Conservation (phyloP, 2,329 filamentous ascomycete species). For the Chrysoporthe puriensis region DNA sequence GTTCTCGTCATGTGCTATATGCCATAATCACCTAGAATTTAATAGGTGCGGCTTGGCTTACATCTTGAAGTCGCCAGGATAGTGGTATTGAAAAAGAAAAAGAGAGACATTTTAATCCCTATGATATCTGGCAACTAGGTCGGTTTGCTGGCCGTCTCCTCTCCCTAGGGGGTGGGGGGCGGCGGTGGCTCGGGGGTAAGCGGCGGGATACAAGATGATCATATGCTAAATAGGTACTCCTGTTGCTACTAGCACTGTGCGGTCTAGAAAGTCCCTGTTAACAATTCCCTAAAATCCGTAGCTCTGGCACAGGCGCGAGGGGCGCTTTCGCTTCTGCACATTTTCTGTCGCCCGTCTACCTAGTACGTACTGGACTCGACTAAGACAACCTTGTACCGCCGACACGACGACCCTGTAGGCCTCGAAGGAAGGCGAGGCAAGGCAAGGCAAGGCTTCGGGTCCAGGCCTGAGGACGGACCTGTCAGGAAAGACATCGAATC, state of each 20-base stretch:
- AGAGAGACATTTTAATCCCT: too few relatives aligned
- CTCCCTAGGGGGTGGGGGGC: too few relatives aligned
- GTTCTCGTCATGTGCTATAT: too few relatives aligned
- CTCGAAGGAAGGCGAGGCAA: neutral
- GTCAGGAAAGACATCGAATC: neutral
- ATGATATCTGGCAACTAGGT: too few relatives aligned
- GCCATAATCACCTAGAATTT: too few relatives aligned
- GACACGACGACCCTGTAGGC: neutral
- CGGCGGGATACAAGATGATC: neutral
- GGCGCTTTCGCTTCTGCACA: neutral
- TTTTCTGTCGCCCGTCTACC: neutral
- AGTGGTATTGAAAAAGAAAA: too few relatives aligned
- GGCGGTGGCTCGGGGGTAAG: neutral
- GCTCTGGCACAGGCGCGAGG: neutral
- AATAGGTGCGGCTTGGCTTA: too few relatives aligned
- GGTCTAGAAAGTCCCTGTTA: neutral
- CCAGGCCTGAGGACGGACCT: too few relatives aligned
- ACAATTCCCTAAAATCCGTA: neutral
- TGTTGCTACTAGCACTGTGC: neutral
- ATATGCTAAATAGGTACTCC: neutral
- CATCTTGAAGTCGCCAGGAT: too few relatives aligned
- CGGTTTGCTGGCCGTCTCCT: too few relatives aligned
- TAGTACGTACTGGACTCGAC: neutral
- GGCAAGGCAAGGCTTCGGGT: neutral
- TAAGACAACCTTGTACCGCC: neutral